Evolutionary conservation across 2,329 filamentous ascomycete genomes (phyloP).

Genomic region (Cadophora sp.): DNA sequence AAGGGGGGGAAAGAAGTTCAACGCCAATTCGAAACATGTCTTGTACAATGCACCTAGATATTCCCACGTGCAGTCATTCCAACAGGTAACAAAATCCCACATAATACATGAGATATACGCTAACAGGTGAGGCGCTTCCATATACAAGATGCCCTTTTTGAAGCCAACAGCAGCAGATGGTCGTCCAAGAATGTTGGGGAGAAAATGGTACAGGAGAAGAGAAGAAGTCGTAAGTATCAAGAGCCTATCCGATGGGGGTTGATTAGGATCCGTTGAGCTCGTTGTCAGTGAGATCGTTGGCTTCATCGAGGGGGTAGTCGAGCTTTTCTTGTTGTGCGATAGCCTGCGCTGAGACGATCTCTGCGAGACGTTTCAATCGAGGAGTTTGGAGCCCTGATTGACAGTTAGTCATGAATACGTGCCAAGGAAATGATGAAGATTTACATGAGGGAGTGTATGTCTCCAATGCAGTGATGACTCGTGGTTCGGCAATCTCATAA

Average conservation of each 20-base stretch:
- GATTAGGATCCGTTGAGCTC: conserved; percentile 43
- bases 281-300: conserved; percentile 52
- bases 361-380: conserved; percentile 91
- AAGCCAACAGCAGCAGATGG: conserved; percentile 37
- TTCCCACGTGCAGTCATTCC: conserved; percentile 35
- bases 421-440: conserved; percentile 46
- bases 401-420: conserved; percentile 42
- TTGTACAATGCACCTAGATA: conserved; percentile 40
- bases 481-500: conserved; percentile 97
- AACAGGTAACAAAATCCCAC: conserved; percentile 33
- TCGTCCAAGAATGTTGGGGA: conserved; percentile 31
- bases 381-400: conserved; percentile 89
- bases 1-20: conserved; percentile 21
- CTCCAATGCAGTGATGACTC: conserved; percentile 94
- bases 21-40: conserved; percentile 36
- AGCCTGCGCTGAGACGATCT: conserved; percentile 96
- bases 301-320: conserved; percentile 60
- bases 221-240: conserved; percentile 35
- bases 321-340: conserved; percentile 93
- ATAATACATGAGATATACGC: conserved; percentile 37
- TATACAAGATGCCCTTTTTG: conserved; percentile 42
- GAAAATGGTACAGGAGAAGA: conserved; percentile 46
- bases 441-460: conserved; percentile 98
- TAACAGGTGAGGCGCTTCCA: conserved; percentile 37
- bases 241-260: conserved; percentile 11